These are phyloP conservation scores for Auriscalpium orientale DNA, from an alignment of 768 basidiomycete species.

Conservation along the genomic window DNA sequence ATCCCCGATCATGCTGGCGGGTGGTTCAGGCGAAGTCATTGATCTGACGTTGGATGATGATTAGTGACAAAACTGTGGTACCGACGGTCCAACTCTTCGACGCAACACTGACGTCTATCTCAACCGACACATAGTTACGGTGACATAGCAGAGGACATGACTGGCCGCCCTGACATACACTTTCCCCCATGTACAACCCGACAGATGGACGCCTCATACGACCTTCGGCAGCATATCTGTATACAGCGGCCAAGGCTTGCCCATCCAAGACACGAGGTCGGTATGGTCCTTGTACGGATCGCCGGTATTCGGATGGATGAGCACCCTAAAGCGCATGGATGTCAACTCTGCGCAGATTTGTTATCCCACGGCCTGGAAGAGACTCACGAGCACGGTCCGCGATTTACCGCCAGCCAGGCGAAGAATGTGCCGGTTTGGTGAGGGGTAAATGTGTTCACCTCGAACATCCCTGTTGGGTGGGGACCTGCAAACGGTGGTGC, in stretches of 20 bases:
- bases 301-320: slow-evolving; percentile 65
- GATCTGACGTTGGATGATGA: too few relatives aligned
- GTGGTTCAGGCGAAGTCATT: too few relatives aligned
- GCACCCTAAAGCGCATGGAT: slow-evolving; percentile 34
- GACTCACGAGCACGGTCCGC: slow-evolving; percentile 36
- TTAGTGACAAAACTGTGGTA: not conserved
- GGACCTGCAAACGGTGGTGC: slow-evolving; percentile 33
- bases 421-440: slow-evolving; percentile 66
- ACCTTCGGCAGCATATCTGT: slow-evolving; percentile 26
- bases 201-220: not conserved
- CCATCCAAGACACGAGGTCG: slow-evolving; percentile 61
- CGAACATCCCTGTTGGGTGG: slow-evolving; percentile 66
- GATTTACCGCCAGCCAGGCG: slow-evolving; percentile 57
- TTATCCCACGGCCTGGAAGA: too few relatives aligned
- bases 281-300: slow-evolving; percentile 52
- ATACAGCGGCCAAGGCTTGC: slow-evolving; percentile 48
- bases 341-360: too few relatives aligned
- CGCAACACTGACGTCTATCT: not conserved
- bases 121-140: not conserved
- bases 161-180: not conserved
- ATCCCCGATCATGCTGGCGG: too few relatives aligned
- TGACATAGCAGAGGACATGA: not conserved
- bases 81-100: not conserved
- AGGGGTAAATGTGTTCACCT: slow-evolving; percentile 59
- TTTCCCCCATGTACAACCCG: not conserved